These are phyloP conservation scores for Gloeopeniophorella convolvens DNA, from an alignment of 768 basidiomycete genomes.

Conservation along the genomic window DNA sequence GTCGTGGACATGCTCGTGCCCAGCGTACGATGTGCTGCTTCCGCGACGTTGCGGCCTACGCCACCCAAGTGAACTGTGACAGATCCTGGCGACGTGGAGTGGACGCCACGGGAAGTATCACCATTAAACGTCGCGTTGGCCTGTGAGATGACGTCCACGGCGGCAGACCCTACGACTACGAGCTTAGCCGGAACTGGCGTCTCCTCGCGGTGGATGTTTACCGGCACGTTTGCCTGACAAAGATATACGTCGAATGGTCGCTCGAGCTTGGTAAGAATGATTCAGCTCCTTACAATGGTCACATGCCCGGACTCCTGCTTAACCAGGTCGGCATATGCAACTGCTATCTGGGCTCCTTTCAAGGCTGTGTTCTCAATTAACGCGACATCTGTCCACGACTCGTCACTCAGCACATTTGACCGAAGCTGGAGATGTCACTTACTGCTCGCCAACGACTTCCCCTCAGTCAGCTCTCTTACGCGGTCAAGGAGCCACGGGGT, in stretches of 20 bases:
- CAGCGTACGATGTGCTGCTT: constrained; percentile 80
- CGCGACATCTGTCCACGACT: constrained; percentile 56
- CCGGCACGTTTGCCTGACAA: background rate
- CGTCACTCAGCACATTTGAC: background rate
- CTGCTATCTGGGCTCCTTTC: constrained; percentile 74
- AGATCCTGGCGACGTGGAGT: constrained; percentile 76
- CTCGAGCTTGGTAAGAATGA: too few relatives aligned
- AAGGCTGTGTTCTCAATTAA: constrained; percentile 84
- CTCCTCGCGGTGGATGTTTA: background rate
- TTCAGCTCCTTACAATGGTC: constrained; percentile 12
- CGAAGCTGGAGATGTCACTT: constrained; percentile 25
- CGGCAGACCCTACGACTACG: constrained; percentile 78
- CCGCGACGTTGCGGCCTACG: constrained; percentile 92
- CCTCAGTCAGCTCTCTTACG: constrained; percentile 72
- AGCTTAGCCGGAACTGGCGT: constrained; percentile 38
- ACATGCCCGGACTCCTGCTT: background rate
- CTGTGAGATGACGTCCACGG: constrained; percentile 77
- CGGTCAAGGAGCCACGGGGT: constrained; percentile 92
- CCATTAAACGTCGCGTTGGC: constrained; percentile 28
- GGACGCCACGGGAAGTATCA: constrained; percentile 33
- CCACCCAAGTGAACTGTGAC: constrained; percentile 76
- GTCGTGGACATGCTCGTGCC: constrained; percentile 47
- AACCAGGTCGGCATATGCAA: constrained; percentile 56
- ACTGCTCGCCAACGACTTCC: constrained; percentile 69
- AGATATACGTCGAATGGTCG: background rate